These are phyloP conservation scores for Rhododendron ferrugineum DNA, from an alignment of 148 eudicot species.

Conservation along the genomic window DNA sequence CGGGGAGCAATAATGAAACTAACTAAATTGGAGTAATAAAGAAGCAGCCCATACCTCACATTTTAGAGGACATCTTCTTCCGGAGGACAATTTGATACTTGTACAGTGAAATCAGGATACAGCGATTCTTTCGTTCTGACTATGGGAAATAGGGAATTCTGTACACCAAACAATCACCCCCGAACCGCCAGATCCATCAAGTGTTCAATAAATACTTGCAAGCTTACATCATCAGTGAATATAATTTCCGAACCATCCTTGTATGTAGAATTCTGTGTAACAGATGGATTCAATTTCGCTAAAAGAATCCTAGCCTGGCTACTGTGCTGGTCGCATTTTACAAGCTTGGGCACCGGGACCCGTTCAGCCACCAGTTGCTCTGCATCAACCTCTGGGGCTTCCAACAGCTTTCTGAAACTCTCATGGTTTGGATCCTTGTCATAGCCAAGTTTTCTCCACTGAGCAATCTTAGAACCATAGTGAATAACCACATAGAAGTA, in stretches of 20 bases:
- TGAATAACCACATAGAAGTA: constrained; percentile 85
- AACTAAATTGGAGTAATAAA: neutral
- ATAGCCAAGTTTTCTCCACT: constrained; percentile 86
- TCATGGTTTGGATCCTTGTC: constrained; percentile 78
- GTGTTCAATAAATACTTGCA: constrained; percentile 88
- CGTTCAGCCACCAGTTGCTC: constrained; percentile 71
- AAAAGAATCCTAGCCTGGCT: constrained; percentile 98
- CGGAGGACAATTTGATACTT: neutral
- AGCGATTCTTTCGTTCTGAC: neutral
- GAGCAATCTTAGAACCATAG: constrained; percentile 81
- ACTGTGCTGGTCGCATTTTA: constrained; percentile 88
- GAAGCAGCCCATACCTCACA: constrained; percentile 5
- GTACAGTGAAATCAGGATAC: neutral
- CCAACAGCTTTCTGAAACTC: constrained; percentile 68
- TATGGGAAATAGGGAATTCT: neutral
- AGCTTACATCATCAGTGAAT: constrained; percentile 86
- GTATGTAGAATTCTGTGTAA: constrained; percentile 74
- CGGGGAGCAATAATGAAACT: neutral
- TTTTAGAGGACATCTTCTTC: neutral
- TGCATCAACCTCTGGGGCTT: constrained; percentile 81
- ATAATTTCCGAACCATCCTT: constrained; percentile 60
- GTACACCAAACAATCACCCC: constrained; percentile 35
- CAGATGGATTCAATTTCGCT: constrained; percentile 92
- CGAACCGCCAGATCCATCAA: constrained; percentile 87
- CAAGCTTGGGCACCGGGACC: constrained; percentile 72